These are phyloP conservation scores for Didymella segeticola DNA, from an alignment of 2,329 filamentous ascomycete genomes.

Conservation along the genomic window DNA sequence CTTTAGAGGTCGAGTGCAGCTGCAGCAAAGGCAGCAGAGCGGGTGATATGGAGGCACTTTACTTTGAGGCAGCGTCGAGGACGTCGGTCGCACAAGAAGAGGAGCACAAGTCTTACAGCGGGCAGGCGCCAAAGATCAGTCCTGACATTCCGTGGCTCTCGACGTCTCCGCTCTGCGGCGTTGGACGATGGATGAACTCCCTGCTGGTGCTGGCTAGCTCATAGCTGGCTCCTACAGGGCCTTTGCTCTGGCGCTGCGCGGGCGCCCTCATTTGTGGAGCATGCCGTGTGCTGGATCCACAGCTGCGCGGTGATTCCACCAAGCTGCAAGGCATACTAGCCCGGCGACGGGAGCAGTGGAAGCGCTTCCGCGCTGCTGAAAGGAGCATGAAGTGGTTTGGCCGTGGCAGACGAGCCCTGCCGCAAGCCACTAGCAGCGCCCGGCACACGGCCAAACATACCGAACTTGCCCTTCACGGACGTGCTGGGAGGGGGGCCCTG, in stretches of 20 bases:
- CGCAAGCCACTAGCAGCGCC: neutral
- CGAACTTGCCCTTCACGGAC: slow-evolving; percentile 12
- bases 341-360: slow-evolving; percentile 8
- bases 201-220: slow-evolving; percentile 15
- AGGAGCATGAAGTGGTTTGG: neutral
- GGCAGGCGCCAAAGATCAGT: slow-evolving; percentile 9
- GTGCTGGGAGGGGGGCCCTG: neutral
- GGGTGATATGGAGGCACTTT: slow-evolving; percentile 17
- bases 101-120: slow-evolving; percentile 12
- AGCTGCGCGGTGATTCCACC: slow-evolving; percentile 16
- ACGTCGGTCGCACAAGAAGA: slow-evolving; percentile 13
- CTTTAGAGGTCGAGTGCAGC: slow-evolving; percentile 1
- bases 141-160: slow-evolving; percentile 11
- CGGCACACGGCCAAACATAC: slow-evolving; percentile 2
- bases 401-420: neutral
- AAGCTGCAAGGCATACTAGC: slow-evolving; percentile 18
- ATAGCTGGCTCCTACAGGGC: slow-evolving; percentile 6
- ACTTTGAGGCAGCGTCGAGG: slow-evolving; percentile 15
- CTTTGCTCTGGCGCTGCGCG: slow-evolving; percentile 14
- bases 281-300: slow-evolving; percentile 16
- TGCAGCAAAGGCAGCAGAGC: slow-evolving; percentile 13
- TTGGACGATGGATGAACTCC: slow-evolving; percentile 14
- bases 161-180: slow-evolving; percentile 19
- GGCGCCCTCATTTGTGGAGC: slow-evolving; percentile 17
- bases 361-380: slow-evolving; percentile 10